These are phyloP conservation scores for Suillus lakei DNA, from an alignment of 768 basidiomycete species.

Conservation along the genomic window DNA sequence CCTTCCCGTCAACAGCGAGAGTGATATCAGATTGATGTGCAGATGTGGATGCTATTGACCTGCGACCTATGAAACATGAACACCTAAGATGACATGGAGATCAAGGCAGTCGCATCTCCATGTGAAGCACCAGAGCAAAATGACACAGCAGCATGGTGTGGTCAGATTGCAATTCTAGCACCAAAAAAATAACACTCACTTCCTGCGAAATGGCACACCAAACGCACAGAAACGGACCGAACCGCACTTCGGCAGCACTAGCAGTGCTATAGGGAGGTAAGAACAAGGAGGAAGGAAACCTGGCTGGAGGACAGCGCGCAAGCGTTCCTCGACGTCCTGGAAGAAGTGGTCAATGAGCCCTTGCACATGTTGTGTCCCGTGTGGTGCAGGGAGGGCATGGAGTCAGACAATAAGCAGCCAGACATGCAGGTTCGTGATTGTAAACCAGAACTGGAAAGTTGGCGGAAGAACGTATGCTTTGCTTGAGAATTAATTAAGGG, in stretches of 20 bases:
- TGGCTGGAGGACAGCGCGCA: slow-evolving; percentile 79
- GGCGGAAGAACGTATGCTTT: slow-evolving; percentile 87
- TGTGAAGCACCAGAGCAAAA: slow-evolving; percentile 44
- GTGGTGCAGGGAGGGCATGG: slow-evolving; percentile 73
- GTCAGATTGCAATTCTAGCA: too few relatives aligned
- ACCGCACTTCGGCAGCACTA: slow-evolving; percentile 24
- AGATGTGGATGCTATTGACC: slow-evolving; percentile 69
- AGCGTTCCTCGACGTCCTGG: slow-evolving; percentile 88
- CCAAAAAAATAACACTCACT: too few relatives aligned
- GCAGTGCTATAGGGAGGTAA: slow-evolving; percentile 19
- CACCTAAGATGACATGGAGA: background rate
- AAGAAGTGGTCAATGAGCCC: slow-evolving; percentile 94
- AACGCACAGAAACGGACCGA: too few relatives aligned
- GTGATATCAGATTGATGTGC: slow-evolving; percentile 79
- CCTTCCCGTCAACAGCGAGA: slow-evolving; percentile 94
- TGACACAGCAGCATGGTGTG: too few relatives aligned
- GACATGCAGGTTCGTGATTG: slow-evolving; percentile 88
- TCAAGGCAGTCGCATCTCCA: slow-evolving; percentile 28
- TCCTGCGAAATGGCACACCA: too few relatives aligned
- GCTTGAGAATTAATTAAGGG: background rate
- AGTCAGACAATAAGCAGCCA: slow-evolving; percentile 92
- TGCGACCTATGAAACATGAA: slow-evolving; percentile 47
- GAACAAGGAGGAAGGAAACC: slow-evolving; percentile 35
- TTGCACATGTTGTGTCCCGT: slow-evolving; percentile 75
- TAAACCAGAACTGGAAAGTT: slow-evolving; percentile 98